A percentile compares a stretch with the other conserved stretches of the same genome.
phyloP scores from a whole-genome alignment of 2,329 filamentous ascomycete species.

The Paecilomyces variotii region DNA sequence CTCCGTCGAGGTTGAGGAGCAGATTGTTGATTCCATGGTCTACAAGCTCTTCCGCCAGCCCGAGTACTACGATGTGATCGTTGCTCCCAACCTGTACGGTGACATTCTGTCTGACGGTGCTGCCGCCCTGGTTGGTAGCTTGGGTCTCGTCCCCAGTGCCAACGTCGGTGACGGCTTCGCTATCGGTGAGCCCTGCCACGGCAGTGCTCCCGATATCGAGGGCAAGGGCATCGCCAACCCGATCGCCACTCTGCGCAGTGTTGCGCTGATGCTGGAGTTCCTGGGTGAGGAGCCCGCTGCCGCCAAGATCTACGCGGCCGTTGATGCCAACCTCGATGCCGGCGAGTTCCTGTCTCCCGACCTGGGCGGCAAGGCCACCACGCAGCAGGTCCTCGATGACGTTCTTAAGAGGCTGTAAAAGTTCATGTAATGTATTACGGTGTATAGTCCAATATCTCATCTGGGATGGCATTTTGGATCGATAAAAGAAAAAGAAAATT shows the following conservation, averaged over 20 bases:
- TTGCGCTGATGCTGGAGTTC: slow-evolving; percentile 94
- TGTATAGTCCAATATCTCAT: background rate
- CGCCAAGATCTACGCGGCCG: slow-evolving; percentile 80
- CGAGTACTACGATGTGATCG: slow-evolving; percentile 91
- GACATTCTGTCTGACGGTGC: slow-evolving; percentile 95
- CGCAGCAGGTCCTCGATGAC: slow-evolving; percentile 78
- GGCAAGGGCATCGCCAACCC: slow-evolving; percentile 91
- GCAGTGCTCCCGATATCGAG: slow-evolving; percentile 90
- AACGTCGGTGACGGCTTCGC: slow-evolving; percentile 93
- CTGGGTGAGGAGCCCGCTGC: slow-evolving; percentile 79
- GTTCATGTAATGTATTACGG: background rate
- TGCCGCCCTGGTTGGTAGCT: slow-evolving; percentile 81
- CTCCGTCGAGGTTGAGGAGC: slow-evolving; percentile 71
- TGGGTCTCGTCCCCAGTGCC: slow-evolving; percentile 87
- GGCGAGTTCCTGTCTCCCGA: slow-evolving; percentile 79
- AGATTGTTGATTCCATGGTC: slow-evolving; percentile 98
- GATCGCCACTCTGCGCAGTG: slow-evolving; percentile 85
- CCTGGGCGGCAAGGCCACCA: slow-evolving; percentile 78
- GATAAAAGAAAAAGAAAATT: background rate
- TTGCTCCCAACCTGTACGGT: slow-evolving; percentile 94
- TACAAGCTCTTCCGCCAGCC: slow-evolving; percentile 99
- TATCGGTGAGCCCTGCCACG: slow-evolving; percentile 97
- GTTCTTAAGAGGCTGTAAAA: slow-evolving; percentile 70
- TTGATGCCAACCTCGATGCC: slow-evolving; percentile 82
- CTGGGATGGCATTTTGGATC: background rate